Percentiles rank a stretch among this genome's conserved stretches.
These are phyloP conservation scores for Mytilinidion resinicola DNA, from an alignment of 495 filamentous ascomycete species.

Conservation along the genomic window DNA sequence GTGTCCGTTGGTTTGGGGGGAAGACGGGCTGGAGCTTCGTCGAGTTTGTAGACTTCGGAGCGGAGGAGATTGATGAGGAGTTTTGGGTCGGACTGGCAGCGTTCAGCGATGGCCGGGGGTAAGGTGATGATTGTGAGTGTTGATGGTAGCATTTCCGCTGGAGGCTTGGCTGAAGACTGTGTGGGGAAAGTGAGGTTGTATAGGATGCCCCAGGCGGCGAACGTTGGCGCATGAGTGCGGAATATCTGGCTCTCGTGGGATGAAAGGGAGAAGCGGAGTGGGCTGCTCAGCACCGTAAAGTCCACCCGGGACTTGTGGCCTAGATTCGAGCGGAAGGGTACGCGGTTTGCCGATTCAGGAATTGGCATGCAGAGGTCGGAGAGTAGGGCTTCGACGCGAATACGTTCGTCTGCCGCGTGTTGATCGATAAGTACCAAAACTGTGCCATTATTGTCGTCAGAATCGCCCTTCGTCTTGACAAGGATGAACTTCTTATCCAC, in stretches of 20 bases:
- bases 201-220: slow-evolving; percentile 65
- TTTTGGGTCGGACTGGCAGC: slow-evolving; percentile 64
- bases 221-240: slow-evolving; percentile 45
- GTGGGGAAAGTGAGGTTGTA: slow-evolving; percentile 41
- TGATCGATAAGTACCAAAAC: slow-evolving; percentile 71
- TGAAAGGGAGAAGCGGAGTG: slow-evolving; percentile 57
- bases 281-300: slow-evolving; percentile 39
- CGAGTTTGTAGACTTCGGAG: slow-evolving; percentile 57
- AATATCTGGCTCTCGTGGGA: slow-evolving; percentile 54
- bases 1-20: not conserved
- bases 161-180: slow-evolving; percentile 2
- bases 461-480: slow-evolving; percentile 43
- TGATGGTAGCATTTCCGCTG: slow-evolving; percentile 7
- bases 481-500: slow-evolving; percentile 90
- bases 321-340: slow-evolving; percentile 18
- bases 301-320: slow-evolving; percentile 24
- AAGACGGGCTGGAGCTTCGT: slow-evolving; percentile 3
- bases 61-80: slow-evolving; percentile 65
- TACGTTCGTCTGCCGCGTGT: slow-evolving; percentile 89
- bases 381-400: slow-evolving; percentile 67
- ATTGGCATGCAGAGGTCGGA: slow-evolving; percentile 41
- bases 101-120: slow-evolving; percentile 64
- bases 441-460: slow-evolving; percentile 1
- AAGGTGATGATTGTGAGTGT: slow-evolving; percentile 51
- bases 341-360: not conserved